Evolutionary conservation across 768 basidiomycete genomes (phyloP), one percentile per base, ranked within the genome.

Genomic region (Clathrus columnatus): DNA sequence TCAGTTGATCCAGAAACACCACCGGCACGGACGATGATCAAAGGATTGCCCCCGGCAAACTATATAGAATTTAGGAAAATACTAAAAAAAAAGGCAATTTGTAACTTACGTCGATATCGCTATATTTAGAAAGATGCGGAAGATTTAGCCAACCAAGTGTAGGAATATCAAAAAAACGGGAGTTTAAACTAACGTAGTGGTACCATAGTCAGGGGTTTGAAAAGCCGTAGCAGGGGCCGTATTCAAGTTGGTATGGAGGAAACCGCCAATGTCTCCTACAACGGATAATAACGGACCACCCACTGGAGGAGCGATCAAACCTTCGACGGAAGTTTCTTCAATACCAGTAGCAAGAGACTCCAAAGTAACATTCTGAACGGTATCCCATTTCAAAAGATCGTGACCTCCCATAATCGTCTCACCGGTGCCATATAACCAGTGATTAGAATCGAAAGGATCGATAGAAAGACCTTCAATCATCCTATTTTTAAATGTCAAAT

Each of bases 381-480:
- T 72, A 62, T 84, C 83, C 83, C 83, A 85, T 70, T 80, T 62
- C 17, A 63, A 69, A 30, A 82, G 67, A 58, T 83, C 78, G 50
- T 72, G 76, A 5, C 81, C 79, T 7, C 83, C 83, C 44, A 81
- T 78, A 36, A 85, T 73, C 3, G 83, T 84, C 14, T 70, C 75
- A 24, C 84, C 83, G 16, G 84, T 85, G n/a, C 84, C 82, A 64
- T 84, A 84, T 18, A 85, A 67, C 79, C 81, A 83, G 63, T 84
- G 82, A 62, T 84, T 77, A 1, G 79, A 81, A 63, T 85, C 78
- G 61, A 84, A 81, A 0, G 83, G 83, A 64, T 85, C 77, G 47
- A 84, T 84, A 20, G 68, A 71, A 46, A 83, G 65, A 56, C 47
- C 21, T 21, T 50, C 43, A 48, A 55, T 53, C 51, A 53, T 53